Conservation (phyloP, 169 alveolate species). For the Besnoitia besnoiti region DNA sequence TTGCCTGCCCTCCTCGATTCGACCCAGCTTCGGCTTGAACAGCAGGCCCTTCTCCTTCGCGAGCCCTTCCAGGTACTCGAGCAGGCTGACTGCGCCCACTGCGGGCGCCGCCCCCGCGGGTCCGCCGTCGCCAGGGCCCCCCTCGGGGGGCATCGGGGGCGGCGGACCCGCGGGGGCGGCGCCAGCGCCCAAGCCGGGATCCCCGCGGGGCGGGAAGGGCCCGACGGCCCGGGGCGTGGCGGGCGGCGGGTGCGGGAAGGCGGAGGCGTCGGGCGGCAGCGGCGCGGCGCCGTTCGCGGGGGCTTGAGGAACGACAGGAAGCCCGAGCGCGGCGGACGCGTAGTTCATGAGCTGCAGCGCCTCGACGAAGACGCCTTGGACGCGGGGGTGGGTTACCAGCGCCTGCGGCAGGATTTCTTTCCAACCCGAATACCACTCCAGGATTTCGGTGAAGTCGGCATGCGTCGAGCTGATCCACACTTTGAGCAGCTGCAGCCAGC, state of each 20-base stretch:
- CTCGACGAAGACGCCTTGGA: constrained; percentile 35
- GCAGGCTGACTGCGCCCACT: background rate
- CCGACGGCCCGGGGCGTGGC: background rate
- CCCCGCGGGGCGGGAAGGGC: background rate
- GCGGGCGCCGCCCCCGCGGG: constrained; percentile 2
- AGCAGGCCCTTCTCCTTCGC: constrained; percentile 47
- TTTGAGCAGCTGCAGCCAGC: constrained; percentile 53
- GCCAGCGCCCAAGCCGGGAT: background rate
- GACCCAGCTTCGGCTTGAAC: constrained; percentile 57
- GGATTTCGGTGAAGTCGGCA: constrained; percentile 45
- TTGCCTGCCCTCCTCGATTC: constrained; percentile 64
- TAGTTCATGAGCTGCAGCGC: constrained; percentile 48
- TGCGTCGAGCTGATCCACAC: constrained; percentile 54
- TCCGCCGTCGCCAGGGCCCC: background rate
- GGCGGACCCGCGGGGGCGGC: background rate
- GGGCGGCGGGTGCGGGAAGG: background rate
- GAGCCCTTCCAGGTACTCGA: constrained; percentile 53
- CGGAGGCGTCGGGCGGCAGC: background rate
- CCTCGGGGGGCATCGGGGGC: background rate
- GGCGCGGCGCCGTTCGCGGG: constrained; percentile 47
- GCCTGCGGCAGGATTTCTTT: constrained; percentile 50
- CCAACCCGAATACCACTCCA: constrained; percentile 64
- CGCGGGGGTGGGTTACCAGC: constrained; percentile 39
- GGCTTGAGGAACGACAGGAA: background rate
- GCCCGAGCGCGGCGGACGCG: constrained; percentile 37